A percentile compares a stretch with the other conserved stretches of the same genome.
Evolutionary conservation across 768 basidiomycete genomes (phyloP).

Genomic region (Kwoniella mangroviensis): DNA sequence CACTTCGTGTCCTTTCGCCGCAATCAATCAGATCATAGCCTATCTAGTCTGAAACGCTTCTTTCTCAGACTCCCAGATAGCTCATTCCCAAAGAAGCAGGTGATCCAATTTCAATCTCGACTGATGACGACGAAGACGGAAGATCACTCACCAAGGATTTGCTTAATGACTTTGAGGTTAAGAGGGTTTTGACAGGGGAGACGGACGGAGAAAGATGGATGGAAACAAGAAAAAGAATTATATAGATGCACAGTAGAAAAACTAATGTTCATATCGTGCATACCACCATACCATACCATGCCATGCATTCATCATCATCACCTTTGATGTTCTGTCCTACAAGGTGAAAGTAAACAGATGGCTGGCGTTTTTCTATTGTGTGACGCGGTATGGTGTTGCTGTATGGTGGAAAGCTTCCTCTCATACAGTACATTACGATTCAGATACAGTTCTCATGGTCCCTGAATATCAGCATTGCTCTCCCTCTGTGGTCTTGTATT

Average conservation of each 20-base stretch:
- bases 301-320: slow-evolving; percentile 1
- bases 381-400: slow-evolving; percentile 8
- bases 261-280: not conserved
- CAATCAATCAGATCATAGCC: not conserved
- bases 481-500: not conserved
- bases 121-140: slow-evolving; percentile 1
- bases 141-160: slow-evolving; percentile 10
- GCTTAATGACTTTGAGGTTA: slow-evolving; percentile 7
- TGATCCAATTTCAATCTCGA: slow-evolving; percentile 1
- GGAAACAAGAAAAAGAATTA: not conserved
- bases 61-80: not conserved
- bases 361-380: slow-evolving; percentile 9
- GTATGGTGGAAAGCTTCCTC: slow-evolving; percentile 1
- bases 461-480: slow-evolving; percentile 1
- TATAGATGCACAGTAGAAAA: not conserved
- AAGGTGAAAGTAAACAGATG: slow-evolving; percentile 13
- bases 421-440: not conserved
- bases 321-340: not conserved
- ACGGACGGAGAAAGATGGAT: not conserved
- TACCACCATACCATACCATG: not conserved
- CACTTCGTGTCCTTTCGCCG: no score
- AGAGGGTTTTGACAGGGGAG: not conserved
- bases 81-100: no score
- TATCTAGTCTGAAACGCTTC: not conserved
- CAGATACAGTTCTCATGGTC: not conserved